Percentiles rank a stretch among this genome's conserved stretches.
Conservation (phyloP, 2,329 filamentous ascomycete genomes). For the Sporothrix schenckii region DNA sequence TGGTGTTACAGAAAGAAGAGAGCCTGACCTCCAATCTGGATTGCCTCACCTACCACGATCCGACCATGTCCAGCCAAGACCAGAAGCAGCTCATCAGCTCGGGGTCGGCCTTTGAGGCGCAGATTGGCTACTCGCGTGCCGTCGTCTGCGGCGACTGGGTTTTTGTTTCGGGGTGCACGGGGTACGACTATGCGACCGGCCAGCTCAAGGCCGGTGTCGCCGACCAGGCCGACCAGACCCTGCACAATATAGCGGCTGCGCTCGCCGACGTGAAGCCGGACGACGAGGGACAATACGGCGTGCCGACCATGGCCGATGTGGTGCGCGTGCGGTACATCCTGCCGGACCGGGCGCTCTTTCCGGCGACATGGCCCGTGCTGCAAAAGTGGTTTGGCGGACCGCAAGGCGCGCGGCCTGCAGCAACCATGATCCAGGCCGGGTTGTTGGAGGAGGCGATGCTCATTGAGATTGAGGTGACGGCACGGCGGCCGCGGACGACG, state of each 20-base stretch:
- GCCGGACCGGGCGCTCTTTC: conserved; percentile 52
- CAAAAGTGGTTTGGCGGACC: conserved; percentile 54
- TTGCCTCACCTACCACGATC: background rate
- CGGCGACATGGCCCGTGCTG: conserved; percentile 54
- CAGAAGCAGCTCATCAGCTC: conserved; percentile 47
- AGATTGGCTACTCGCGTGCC: conserved; percentile 59
- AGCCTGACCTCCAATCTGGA: background rate
- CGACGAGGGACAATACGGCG: conserved; percentile 36
- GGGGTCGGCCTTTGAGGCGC: conserved; percentile 55
- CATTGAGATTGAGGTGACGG: conserved; percentile 46
- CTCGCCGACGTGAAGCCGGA: conserved; percentile 48
- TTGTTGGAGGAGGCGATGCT: conserved; percentile 55
- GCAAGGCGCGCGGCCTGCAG: conserved; percentile 53
- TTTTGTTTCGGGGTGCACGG: conserved; percentile 59
- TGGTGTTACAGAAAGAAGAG: background rate
- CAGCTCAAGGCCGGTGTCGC: conserved; percentile 47
- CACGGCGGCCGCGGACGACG: conserved; percentile 34
- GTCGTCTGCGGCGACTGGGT: conserved; percentile 56
- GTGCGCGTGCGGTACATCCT: conserved; percentile 58
- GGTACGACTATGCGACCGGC: conserved; percentile 54
- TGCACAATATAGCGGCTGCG: conserved; percentile 52
- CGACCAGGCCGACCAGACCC: conserved; percentile 55
- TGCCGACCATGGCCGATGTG: conserved; percentile 48
- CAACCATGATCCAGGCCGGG: conserved; percentile 56
- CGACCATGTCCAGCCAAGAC: background rate